These are phyloP conservation scores for Patellifolia procumbens DNA, from an alignment of 179 eudicot genomes.

Conservation along the genomic window DNA sequence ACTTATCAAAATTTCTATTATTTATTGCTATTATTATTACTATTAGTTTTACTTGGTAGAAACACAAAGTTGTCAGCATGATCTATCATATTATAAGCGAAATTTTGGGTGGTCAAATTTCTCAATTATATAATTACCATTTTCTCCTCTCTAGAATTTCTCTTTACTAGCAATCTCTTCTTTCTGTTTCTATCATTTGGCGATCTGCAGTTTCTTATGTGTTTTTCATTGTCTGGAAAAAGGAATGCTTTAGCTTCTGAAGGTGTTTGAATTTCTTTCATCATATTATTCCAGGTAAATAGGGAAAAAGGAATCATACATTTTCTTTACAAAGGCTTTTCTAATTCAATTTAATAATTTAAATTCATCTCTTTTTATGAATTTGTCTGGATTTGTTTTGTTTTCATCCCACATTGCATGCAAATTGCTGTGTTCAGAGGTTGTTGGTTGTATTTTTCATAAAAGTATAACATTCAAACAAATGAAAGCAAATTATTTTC, in stretches of 20 bases:
- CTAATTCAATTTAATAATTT: background rate
- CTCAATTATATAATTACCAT: conserved; percentile 19
- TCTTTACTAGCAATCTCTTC: background rate
- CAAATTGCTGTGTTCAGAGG: background rate
- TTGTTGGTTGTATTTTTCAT: too few relatives aligned
- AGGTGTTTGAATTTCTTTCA: background rate
- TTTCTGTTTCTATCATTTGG: conserved; percentile 12
- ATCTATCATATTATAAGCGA: conserved; percentile 2
- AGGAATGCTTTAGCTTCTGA: conserved; percentile 17
- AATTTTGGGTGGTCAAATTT: conserved; percentile 2
- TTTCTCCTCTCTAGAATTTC: conserved; percentile 1
- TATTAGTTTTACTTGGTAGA: conserved; percentile 2
- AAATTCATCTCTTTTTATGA: background rate
- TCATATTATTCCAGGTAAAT: conserved; percentile 26
- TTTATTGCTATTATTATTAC: background rate
- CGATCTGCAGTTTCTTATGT: conserved; percentile 10
- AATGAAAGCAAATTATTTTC: background rate
- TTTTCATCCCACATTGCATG: conserved; percentile 5
- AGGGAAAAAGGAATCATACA: background rate
- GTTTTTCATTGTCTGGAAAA: background rate
- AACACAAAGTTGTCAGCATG: conserved; percentile 20
- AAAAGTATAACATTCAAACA: background rate
- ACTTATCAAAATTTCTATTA: background rate
- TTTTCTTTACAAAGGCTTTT: too few relatives aligned
- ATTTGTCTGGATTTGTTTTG: background rate